These are phyloP conservation scores for Balamuthia mandrillaris DNA, from an alignment of 208 protist species.

Conservation along the genomic window DNA sequence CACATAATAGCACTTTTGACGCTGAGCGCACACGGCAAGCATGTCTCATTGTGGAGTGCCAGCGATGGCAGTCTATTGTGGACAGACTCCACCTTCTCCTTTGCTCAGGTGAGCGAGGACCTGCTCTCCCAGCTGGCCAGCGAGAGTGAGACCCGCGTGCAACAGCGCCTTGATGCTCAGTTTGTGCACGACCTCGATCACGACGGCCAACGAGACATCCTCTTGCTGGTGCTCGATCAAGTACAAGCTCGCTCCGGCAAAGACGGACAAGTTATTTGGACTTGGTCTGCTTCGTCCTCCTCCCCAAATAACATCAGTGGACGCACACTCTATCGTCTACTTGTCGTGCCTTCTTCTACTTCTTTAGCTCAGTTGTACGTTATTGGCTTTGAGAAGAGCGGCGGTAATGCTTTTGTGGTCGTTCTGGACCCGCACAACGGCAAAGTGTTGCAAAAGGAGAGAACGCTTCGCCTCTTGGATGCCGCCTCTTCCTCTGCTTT, in stretches of 20 bases:
- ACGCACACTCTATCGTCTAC: neutral
- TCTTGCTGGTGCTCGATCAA: neutral
- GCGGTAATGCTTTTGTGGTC: neutral
- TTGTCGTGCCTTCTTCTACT: neutral
- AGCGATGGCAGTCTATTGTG: conserved; percentile 4
- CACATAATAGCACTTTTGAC: conserved; percentile 33
- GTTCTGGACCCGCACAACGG: neutral
- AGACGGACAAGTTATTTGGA: neutral
- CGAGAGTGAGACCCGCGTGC: neutral
- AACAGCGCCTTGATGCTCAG: neutral
- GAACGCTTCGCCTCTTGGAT: neutral
- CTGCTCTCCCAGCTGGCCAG: neutral
- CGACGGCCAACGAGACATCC: neutral
- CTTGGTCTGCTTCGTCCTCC: neutral
- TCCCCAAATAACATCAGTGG: neutral
- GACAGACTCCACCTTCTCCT: conserved; percentile 5
- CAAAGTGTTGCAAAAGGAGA: neutral
- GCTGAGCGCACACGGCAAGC: conserved; percentile 17
- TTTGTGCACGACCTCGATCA: neutral
- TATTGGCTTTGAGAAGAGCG: neutral
- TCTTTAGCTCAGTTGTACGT: neutral
- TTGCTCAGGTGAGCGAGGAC: neutral
- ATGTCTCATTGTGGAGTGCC: neutral
- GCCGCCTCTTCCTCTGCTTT: too few species aligned
- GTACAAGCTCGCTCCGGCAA: neutral